Percentiles rank a stretch among this genome's conserved stretches.
Evolutionary conservation across 805 yeast species (phyloP).

Genomic region (Teunomyces tritomae): DNA sequence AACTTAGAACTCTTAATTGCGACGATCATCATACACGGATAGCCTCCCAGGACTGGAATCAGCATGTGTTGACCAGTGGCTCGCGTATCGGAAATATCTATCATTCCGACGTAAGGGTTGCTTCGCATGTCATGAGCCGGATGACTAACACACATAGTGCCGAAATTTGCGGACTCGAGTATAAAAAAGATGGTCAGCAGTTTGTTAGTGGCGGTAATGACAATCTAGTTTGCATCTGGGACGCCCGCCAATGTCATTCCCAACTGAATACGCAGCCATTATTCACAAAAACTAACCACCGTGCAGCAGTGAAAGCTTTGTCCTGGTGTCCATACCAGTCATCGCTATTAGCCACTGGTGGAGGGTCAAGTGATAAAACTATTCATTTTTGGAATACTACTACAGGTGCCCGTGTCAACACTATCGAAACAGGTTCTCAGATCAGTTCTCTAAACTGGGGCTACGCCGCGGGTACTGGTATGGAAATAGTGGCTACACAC

Average conservation of each 20-base stretch:
- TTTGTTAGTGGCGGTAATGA: slow-evolving; percentile 94
- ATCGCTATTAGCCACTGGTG: slow-evolving; percentile 90
- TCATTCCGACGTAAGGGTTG: slow-evolving; percentile 86
- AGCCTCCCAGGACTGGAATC: slow-evolving; percentile 82
- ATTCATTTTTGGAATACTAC: slow-evolving; percentile 95
- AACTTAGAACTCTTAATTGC: slow-evolving; percentile 74
- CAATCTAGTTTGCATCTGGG: slow-evolving; percentile 92
- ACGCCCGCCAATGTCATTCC: slow-evolving; percentile 54
- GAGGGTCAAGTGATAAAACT: slow-evolving; percentile 86
- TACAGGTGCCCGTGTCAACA: slow-evolving; percentile 81
- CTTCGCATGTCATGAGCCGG: slow-evolving; percentile 66
- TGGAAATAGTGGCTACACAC: slow-evolving; percentile 89
- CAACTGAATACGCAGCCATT: slow-evolving; percentile 45
- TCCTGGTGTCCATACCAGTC: slow-evolving; percentile 91
- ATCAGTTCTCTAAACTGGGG: slow-evolving; percentile 96
- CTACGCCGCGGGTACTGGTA: slow-evolving; percentile 62
- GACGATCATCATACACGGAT: slow-evolving; percentile 64
- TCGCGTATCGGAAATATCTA: slow-evolving; percentile 79
- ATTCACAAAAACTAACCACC: slow-evolving; percentile 74
- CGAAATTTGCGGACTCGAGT: slow-evolving; percentile 89
- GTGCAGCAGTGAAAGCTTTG: slow-evolving; percentile 92
- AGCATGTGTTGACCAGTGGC: slow-evolving; percentile 81
- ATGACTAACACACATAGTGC: slow-evolving; percentile 61
- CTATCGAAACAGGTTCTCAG: slow-evolving; percentile 90
- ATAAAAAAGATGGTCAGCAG: slow-evolving; percentile 80